Evolutionary conservation across 345 rosid species (phyloP), one percentile per base, ranked within the genome.

Genomic region (Dovyalis caffra): DNA sequence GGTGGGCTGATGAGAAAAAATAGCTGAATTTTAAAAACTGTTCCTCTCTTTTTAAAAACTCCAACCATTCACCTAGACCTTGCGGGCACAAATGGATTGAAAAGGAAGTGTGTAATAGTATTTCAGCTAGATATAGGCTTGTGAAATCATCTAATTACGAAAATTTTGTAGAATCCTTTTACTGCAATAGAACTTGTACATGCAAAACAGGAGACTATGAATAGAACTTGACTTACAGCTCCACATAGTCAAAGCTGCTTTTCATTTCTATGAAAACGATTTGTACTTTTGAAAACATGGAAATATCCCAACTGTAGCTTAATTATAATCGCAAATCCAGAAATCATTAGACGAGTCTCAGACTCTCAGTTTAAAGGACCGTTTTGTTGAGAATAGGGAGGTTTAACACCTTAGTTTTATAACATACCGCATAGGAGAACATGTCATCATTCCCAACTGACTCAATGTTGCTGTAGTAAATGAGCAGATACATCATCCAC

Each of bases 401-500:
- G 20, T n/a, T 8, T 51, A 37, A 16, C 38, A 26, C 57, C 33
- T 53, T 11, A 53, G 8, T 65, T 34, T 70, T 31, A 56, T 33
- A 53, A 71, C 71, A 71, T 91, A 95, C 99, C 94, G 94, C 94
- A 79, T 63, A 37, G 37, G 86, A 75, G 81, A 88, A 81, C 91
- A 93, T 86, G 85, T 89, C 93, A 79, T 93, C 92, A 80, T 77
- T 83, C 74, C 77, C 90, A 67, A 66, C 75, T 25, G 89, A 81
- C 66, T 79, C 80, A 66, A 64, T 77, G 78, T 77, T 71, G 83
- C 88, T 76, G 76, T 83, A 79, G 85, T 72, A 91, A 70, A 93
- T 80, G 63, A 91, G 82, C 76, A 95, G 88, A 83, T 95, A 95
- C 60, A 85, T 81, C 25, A 85, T 87, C 99, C 99, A 95, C 77